phyloP scores from a whole-genome alignment of 306 rosid genomes.

The Trifolium repens region DNA sequence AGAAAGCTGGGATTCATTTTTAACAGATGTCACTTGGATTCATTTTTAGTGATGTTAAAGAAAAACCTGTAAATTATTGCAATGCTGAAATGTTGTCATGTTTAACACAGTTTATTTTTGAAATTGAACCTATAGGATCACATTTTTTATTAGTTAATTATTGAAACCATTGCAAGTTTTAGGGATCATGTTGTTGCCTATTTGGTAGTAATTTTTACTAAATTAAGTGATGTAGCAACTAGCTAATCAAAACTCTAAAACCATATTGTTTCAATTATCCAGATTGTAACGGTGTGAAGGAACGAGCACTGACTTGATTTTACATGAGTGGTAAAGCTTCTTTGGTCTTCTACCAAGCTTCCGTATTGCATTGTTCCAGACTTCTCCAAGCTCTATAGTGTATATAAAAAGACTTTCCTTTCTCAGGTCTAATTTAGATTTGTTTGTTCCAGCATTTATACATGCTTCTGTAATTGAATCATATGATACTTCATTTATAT shows the following conservation, averaged over 20 bases:
- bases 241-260: not conserved
- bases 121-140: not conserved
- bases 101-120: not conserved
- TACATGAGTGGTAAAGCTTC: not conserved
- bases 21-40: not conserved
- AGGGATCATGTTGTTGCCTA: not conserved
- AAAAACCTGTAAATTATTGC: not conserved
- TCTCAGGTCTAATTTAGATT: slow-evolving; percentile 4
- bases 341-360: slow-evolving; percentile 10
- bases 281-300: not conserved
- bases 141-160: not conserved
- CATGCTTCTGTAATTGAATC: slow-evolving; percentile 1
- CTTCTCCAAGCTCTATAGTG: not conserved
- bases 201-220: not conserved
- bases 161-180: not conserved
- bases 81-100: not conserved
- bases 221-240: not conserved
- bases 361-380: not conserved
- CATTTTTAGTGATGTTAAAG: not conserved
- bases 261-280: slow-evolving; percentile 12
- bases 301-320: not conserved
- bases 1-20: not conserved
- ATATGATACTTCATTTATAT: slow-evolving; percentile 2
- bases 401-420: not conserved
- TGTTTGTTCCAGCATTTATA: not conserved